A percentile compares a stretch with the other conserved stretches of the same genome.
These are phyloP conservation scores for Pyracantha coccinea DNA, from an alignment of 331 rosid genomes.

Conservation along the genomic window DNA sequence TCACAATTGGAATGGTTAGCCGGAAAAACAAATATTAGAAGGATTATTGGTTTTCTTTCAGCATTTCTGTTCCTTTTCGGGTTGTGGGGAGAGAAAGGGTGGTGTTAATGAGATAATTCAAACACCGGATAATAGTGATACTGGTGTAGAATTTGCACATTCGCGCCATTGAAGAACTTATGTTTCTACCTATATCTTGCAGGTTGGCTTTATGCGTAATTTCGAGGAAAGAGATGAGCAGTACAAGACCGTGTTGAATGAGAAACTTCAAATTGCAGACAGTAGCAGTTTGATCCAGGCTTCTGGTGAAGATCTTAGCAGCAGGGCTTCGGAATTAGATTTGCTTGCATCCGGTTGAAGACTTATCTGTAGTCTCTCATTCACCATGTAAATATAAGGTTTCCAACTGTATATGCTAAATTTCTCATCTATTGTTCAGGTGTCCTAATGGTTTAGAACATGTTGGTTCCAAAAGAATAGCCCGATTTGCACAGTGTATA, in stretches of 20 bases:
- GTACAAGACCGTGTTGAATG: conserved; percentile 57
- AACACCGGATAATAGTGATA: too few species aligned
- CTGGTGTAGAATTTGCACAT: too few species aligned
- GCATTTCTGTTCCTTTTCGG: neutral
- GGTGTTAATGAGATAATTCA: neutral
- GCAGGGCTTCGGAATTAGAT: conserved; percentile 38
- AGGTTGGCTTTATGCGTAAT: conserved; percentile 75
- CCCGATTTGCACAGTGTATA: neutral
- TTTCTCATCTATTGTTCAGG: too few species aligned
- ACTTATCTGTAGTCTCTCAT: neutral
- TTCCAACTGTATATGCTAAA: neutral
- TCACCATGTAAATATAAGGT: neutral
- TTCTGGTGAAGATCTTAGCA: conserved; percentile 39
- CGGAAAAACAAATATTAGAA: neutral
- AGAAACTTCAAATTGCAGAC: conserved; percentile 56
- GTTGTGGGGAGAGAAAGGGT: neutral
- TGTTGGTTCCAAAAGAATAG: neutral
- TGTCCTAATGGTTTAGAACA: neutral
- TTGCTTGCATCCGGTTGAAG: neutral
- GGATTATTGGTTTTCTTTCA: neutral
- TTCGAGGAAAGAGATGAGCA: conserved; percentile 68
- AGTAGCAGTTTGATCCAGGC: conserved; percentile 53
- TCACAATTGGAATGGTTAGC: neutral
- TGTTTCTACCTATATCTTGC: neutral
- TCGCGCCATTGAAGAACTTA: too few species aligned